A percentile compares a stretch with the other conserved stretches of the same genome.
phyloP scores from a whole-genome alignment of 2,329 filamentous ascomycete species.

The Neonectria ditissima region DNA sequence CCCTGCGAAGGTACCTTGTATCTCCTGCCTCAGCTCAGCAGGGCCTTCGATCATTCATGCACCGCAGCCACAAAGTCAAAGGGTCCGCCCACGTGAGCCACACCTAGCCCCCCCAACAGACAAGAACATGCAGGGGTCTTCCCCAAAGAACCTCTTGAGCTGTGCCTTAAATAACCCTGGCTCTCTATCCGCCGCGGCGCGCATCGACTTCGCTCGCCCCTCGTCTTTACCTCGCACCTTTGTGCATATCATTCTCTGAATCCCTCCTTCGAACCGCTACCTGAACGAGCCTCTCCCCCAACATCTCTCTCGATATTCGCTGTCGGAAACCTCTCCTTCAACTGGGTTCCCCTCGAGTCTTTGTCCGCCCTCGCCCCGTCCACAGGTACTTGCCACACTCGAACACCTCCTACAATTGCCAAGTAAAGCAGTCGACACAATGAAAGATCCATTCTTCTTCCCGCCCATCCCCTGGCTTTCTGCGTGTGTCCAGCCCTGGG shows the following conservation, averaged over 20 bases:
- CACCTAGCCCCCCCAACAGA: constrained; percentile 36
- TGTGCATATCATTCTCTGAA: not conserved
- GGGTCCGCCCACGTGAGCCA: constrained; percentile 38
- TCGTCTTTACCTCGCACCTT: not conserved
- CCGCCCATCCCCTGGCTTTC: constrained; percentile 68
- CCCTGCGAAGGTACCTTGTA: not conserved
- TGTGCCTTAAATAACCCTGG: constrained; percentile 1
- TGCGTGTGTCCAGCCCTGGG: constrained; percentile 70
- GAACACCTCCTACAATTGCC: not conserved
- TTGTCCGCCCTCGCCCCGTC: not conserved
- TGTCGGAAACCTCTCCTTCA: not conserved
- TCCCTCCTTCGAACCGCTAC: not conserved
- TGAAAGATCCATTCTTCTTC: constrained; percentile 81
- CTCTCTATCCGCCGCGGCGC: not conserved
- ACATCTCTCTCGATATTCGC: not conserved
- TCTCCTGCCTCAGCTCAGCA: constrained; percentile 1
- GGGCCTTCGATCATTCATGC: constrained; percentile 11
- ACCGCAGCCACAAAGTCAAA: constrained; percentile 30
- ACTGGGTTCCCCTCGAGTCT: not conserved
- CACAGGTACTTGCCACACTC: not conserved
- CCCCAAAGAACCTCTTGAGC: constrained; percentile 4
- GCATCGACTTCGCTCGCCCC: not conserved
- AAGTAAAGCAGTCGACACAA: constrained; percentile 50
- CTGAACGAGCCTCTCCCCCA: not conserved
- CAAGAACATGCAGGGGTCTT: constrained; percentile 19